These are phyloP conservation scores for Fusarium torreyae DNA, from an alignment of 2,329 filamentous ascomycete genomes.

Conservation along the genomic window DNA sequence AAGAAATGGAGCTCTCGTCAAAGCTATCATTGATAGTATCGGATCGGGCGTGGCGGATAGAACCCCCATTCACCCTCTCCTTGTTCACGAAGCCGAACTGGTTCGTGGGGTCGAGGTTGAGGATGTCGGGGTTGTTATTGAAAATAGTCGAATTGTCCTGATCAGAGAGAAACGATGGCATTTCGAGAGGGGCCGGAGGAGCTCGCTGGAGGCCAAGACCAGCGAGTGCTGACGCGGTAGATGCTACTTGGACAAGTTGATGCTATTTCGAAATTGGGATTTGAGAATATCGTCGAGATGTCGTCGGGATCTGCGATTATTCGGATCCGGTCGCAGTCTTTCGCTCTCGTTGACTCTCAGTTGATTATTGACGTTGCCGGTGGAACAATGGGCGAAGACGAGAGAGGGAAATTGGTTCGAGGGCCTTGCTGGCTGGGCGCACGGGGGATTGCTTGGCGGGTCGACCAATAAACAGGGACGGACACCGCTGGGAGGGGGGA, in stretches of 20 bases:
- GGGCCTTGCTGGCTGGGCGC: slow-evolving; percentile 47
- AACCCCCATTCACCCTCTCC: slow-evolving; percentile 55
- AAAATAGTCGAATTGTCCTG: slow-evolving; percentile 61
- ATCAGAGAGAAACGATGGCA: slow-evolving; percentile 70
- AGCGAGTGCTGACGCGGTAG: slow-evolving; percentile 46
- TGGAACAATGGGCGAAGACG: slow-evolving; percentile 42
- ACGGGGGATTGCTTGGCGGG: slow-evolving; percentile 49
- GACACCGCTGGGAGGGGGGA: slow-evolving; percentile 40
- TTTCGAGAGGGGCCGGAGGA: slow-evolving; percentile 55
- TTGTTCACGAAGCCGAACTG: slow-evolving; percentile 56
- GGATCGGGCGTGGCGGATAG: slow-evolving; percentile 59
- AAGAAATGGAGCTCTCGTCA: slow-evolving; percentile 69
- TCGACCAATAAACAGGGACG: slow-evolving; percentile 46
- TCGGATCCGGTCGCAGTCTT: slow-evolving; percentile 19
- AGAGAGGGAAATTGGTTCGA: slow-evolving; percentile 50
- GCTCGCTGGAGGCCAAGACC: slow-evolving; percentile 45
- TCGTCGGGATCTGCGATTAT: slow-evolving; percentile 23
- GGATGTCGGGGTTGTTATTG: slow-evolving; percentile 59
- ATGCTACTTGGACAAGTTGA: slow-evolving; percentile 46
- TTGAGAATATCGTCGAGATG: slow-evolving; percentile 27
- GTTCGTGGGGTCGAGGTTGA: slow-evolving; percentile 61
- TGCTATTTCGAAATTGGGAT: slow-evolving; percentile 36
- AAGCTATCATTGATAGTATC: slow-evolving; percentile 67
- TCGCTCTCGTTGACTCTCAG: slow-evolving; percentile 35
- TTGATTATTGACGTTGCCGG: slow-evolving; percentile 32